A percentile compares a stretch with the other conserved stretches of the same genome.
Conservation (phyloP, 2,329 filamentous ascomycete genomes). For the Amesomyces nigricolor region DNA sequence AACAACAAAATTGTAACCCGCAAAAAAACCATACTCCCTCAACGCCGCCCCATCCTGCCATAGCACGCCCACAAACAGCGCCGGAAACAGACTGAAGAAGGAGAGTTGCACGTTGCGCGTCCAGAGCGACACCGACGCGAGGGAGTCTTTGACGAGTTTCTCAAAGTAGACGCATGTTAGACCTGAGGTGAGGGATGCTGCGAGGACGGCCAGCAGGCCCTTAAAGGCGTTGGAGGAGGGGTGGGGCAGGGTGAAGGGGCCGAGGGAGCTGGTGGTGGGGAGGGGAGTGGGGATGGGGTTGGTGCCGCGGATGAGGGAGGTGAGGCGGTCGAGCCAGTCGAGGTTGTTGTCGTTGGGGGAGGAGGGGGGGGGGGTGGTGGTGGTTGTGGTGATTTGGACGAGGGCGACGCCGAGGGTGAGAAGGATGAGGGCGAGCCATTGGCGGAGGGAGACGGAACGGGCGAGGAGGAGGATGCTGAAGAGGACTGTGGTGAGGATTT, state of each 20-base stretch:
- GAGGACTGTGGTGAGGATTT: slow-evolving; percentile 28
- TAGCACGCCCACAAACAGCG: slow-evolving; percentile 25
- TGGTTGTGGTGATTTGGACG: slow-evolving; percentile 24
- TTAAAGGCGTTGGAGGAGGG: slow-evolving; percentile 17
- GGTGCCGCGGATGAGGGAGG: slow-evolving; percentile 15
- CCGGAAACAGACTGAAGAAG: slow-evolving; percentile 27
- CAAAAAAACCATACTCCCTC: slow-evolving; percentile 24
- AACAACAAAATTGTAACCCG: slow-evolving; percentile 23
- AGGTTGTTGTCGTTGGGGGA: too few relatives aligned
- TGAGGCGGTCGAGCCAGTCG: slow-evolving; percentile 17
- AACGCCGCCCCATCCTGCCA: slow-evolving; percentile 24
- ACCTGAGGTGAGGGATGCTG: slow-evolving; percentile 25
- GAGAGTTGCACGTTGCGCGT: slow-evolving; percentile 26
- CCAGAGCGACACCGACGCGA: slow-evolving; percentile 22
- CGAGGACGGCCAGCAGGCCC: slow-evolving; percentile 25
- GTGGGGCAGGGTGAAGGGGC: too few relatives aligned
- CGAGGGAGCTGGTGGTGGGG: too few relatives aligned
- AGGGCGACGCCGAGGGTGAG: slow-evolving; percentile 26
- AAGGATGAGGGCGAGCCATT: slow-evolving; percentile 25
- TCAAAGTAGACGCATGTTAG: slow-evolving; percentile 29
- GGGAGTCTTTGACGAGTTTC: slow-evolving; percentile 25
- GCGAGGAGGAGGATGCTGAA: slow-evolving; percentile 28
- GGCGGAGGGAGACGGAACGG: slow-evolving; percentile 20
- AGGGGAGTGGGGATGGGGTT: neutral
- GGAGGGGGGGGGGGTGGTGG: neutral